These are phyloP conservation scores for Pseudogymnoascus sp. DNA, from an alignment of 2,329 filamentous ascomycete genomes.

Conservation along the genomic window DNA sequence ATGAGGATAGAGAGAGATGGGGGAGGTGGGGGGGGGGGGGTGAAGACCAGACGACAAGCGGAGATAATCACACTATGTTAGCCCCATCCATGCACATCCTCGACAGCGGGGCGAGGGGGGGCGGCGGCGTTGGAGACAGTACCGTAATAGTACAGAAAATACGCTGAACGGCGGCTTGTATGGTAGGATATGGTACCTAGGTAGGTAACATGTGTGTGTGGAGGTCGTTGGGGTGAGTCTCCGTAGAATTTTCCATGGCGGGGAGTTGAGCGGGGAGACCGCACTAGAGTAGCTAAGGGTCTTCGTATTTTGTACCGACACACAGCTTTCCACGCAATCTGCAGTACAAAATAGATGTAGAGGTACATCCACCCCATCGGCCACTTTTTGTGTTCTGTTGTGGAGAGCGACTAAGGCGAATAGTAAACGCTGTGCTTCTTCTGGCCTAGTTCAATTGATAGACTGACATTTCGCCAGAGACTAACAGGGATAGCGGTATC, in stretches of 20 bases:
- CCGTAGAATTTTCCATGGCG: constrained; percentile 2
- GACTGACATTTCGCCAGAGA: not conserved
- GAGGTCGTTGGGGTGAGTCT: not conserved
- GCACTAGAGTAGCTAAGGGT: constrained; percentile 1
- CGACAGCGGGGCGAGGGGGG: not conserved
- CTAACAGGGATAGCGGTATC: not conserved
- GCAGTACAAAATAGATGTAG: not conserved
- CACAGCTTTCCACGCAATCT: not conserved
- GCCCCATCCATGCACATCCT: not conserved
- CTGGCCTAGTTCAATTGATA: not conserved
- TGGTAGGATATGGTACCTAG: not conserved
- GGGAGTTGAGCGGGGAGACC: not conserved
- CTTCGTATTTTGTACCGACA: not conserved
- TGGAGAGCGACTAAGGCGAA: constrained; percentile 3
- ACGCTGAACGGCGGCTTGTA: not conserved
- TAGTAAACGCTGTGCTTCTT: not conserved
- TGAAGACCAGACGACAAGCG: not conserved
- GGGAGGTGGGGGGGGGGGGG: not conserved
- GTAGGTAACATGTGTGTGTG: not conserved
- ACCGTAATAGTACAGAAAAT: not conserved
- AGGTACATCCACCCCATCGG: not conserved
- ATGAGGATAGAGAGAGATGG: not conserved
- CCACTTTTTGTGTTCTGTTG: constrained; percentile 2
- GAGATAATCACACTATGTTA: constrained; percentile 4
- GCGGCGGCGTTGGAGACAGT: not conserved